Conservation (phyloP, 768 basidiomycete species). For the Russula brevipes region DNA sequence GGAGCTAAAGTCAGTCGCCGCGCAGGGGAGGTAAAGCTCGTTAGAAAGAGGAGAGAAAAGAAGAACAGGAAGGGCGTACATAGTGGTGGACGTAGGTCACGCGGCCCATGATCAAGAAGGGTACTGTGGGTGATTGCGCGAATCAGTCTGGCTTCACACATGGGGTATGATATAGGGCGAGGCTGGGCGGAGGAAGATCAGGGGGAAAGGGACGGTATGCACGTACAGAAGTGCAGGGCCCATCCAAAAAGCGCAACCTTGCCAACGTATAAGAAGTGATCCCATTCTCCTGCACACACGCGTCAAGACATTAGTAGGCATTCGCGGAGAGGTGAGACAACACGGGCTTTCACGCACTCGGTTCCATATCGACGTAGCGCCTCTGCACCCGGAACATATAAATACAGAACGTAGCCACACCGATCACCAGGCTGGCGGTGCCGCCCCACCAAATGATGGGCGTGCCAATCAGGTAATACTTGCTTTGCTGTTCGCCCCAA, state of each 20-base stretch:
- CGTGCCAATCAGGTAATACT: conserved; percentile 93
- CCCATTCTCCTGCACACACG: conserved; percentile 69
- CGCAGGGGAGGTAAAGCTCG: background rate
- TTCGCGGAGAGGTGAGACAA: conserved; percentile 6
- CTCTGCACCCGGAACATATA: conserved; percentile 83
- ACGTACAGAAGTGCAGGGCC: conserved; percentile 83
- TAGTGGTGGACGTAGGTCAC: conserved; percentile 97
- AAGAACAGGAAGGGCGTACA: conserved; percentile 42
- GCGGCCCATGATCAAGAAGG: conserved; percentile 97
- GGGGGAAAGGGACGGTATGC: background rate
- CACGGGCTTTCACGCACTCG: conserved; percentile 46
- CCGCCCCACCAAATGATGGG: conserved; percentile 90
- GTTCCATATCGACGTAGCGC: conserved; percentile 87
- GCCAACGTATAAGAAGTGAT: conserved; percentile 86
- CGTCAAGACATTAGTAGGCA: background rate
- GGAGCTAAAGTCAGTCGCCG: conserved; percentile 69
- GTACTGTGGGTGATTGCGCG: conserved; percentile 46
- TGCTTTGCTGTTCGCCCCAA: conserved; percentile 81
- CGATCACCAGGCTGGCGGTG: conserved; percentile 56
- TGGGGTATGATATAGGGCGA: background rate
- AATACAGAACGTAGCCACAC: conserved; percentile 46
- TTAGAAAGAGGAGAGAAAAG: background rate
- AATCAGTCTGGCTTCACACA: background rate
- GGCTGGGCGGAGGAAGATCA: background rate
- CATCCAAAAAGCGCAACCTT: conserved; percentile 92